Conservation (phyloP, 345 rosid species). For the Bretschneidera sinensis region DNA sequence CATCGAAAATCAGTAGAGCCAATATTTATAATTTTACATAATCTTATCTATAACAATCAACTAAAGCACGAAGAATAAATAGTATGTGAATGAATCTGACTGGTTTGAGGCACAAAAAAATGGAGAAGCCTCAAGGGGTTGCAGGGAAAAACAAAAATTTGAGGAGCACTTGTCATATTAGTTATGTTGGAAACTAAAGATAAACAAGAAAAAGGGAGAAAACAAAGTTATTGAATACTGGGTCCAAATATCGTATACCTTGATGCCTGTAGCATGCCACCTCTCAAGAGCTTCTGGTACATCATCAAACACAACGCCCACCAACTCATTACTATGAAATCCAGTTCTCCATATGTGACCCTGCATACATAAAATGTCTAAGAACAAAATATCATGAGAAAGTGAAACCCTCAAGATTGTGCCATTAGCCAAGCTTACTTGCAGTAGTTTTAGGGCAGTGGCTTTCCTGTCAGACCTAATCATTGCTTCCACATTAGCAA, state of each 20-base stretch:
- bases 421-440: conserved; percentile 24
- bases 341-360: conserved; percentile 64
- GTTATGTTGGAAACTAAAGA: not conserved
- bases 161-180: not conserved
- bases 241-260: conserved; percentile 28
- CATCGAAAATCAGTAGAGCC: too few species aligned
- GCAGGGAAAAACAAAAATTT: not conserved
- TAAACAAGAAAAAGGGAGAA: not conserved
- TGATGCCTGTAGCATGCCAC: conserved; percentile 44
- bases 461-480: conserved; percentile 45
- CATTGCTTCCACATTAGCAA: conserved; percentile 50
- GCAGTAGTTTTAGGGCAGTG: conserved; percentile 51
- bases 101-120: not conserved
- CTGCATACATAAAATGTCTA: conserved; percentile 16
- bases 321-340: conserved; percentile 41
- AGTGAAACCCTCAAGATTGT: not conserved
- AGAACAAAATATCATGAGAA: not conserved
- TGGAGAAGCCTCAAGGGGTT: not conserved
- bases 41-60: too few species aligned
- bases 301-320: conserved; percentile 47
- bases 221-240: too few species aligned
- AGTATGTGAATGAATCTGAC: too few species aligned
- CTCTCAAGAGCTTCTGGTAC: conserved; percentile 51
- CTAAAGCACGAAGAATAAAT: not conserved
- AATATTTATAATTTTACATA: too few species aligned